Evolutionary conservation across 2,329 filamentous ascomycete species (phyloP), one percentile per base, ranked within the genome.

Genomic region (Aureobasidium pullulans): DNA sequence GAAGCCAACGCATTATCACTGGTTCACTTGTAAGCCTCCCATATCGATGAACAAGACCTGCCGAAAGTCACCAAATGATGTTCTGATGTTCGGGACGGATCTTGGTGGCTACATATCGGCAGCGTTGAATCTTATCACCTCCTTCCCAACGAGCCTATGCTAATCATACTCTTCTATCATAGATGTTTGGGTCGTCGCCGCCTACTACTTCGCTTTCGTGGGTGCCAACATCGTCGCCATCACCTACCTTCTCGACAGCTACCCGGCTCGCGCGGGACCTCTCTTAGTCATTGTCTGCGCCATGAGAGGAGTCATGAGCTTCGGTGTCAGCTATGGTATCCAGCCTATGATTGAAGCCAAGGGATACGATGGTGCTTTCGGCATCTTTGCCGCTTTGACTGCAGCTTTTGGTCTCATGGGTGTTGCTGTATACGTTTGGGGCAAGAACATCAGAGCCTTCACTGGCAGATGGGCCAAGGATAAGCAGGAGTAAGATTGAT

Each of bases 281-380:
- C 61, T 77, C 1, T 64, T 79, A 19, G 72, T 79, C 3, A 72
- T 79, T 37, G 75, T 79, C 32, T 78, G 75, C 52, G 75, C 77
- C 4, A 70, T 77, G 62, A 69, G 76, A 2, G 76, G 76, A 0
- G 72, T 79, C 43, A 73, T 79, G 8, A 75, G 72, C 1, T 79
- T 79, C 54, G 76, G 76, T 15, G 66, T 66, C 5, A 74, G 70
- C 54, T 76, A 75, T 63, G 73, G 74, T 10, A 72, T 72, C 15
- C 67, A 64, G 10, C 65, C 66, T 10, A 71, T 71, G 59, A 69
- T 72, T 15, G 66, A 68, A 9, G 66, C 62, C 29, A 54, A 61
- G 52, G 70, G 70, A 1, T 72, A 72, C 28, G 67, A 71, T 52
- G 69, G 71, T 4, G 66, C 70, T 0, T 71, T 72, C 40, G 57